A percentile compares a stretch with the other conserved stretches of the same genome.
phyloP scores from a whole-genome alignment of 2,329 filamentous ascomycete genomes.

The Sporothrix brasiliensis region DNA sequence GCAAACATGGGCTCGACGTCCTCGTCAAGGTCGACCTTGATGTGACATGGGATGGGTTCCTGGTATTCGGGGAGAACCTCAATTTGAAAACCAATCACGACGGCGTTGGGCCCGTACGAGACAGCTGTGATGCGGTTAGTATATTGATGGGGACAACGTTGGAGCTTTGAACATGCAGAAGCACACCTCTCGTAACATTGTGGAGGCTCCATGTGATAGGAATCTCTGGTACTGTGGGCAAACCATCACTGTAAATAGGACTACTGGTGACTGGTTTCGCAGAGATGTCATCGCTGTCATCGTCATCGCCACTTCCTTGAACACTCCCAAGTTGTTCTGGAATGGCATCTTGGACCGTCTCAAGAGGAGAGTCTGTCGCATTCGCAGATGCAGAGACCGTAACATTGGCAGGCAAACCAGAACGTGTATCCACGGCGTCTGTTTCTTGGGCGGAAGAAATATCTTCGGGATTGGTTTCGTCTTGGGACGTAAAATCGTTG shows the following conservation, averaged over 20 bases:
- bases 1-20: slow-evolving; percentile 34
- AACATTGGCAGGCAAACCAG: background rate
- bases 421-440: background rate
- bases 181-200: slow-evolving; percentile 30
- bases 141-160: background rate
- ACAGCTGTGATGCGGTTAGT: slow-evolving; percentile 25
- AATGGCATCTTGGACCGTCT: background rate
- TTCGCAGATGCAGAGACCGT: background rate
- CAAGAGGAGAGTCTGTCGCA: background rate
- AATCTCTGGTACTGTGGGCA: slow-evolving; percentile 20
- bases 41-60: slow-evolving; percentile 33
- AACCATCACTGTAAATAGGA: background rate
- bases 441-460: background rate
- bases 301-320: background rate
- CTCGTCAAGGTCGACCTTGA: slow-evolving; percentile 32
- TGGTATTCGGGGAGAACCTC: slow-evolving; percentile 32
- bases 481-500: background rate
- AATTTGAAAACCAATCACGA: slow-evolving; percentile 33
- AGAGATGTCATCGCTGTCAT: background rate
- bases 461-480: background rate
- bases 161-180: background rate
- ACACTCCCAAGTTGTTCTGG: slow-evolving; percentile 18
- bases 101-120: slow-evolving; percentile 31
- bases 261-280: background rate
- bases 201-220: slow-evolving; percentile 29